phyloP scores from a whole-genome alignment of 2,329 filamentous ascomycete species.

The Harringtonia aguacate region DNA sequence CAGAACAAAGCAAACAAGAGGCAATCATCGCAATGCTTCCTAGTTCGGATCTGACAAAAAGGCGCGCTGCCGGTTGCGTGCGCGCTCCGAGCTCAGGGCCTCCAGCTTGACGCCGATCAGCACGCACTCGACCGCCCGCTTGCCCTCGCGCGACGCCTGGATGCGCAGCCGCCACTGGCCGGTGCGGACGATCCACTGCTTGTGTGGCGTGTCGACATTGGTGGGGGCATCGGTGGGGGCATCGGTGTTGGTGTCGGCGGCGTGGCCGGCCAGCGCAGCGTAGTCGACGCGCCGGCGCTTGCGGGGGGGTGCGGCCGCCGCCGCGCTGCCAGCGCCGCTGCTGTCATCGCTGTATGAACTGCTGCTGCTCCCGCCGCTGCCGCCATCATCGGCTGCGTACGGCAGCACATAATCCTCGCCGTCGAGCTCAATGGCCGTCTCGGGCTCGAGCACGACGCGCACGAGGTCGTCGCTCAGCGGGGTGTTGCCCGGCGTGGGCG shows the following conservation, averaged over 20 bases:
- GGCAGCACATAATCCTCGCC: constrained; percentile 32
- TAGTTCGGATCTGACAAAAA: constrained; percentile 39
- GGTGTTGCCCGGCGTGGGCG: constrained; percentile 57
- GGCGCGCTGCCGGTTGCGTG: constrained; percentile 51
- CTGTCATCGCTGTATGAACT: neutral
- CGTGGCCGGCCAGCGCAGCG: constrained; percentile 21
- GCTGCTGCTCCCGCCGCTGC: neutral
- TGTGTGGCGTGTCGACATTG: no score
- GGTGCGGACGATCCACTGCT: constrained; percentile 55
- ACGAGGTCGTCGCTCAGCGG: constrained; percentile 61
- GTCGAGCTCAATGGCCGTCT: constrained; percentile 49
- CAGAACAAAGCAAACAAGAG: neutral
- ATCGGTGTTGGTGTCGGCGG: constrained; percentile 32
- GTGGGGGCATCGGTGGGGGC: constrained; percentile 14
- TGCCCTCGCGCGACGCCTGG: constrained; percentile 39
- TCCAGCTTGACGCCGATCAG: constrained; percentile 70
- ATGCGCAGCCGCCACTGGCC: constrained; percentile 66
- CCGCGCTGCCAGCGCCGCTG: constrained; percentile 1
- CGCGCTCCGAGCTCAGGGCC: constrained; percentile 53
- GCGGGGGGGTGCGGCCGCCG: neutral
- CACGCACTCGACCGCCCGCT: constrained; percentile 54
- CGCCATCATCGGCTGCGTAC: neutral
- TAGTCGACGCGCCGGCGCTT: constrained; percentile 23
- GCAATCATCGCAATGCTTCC: neutral
- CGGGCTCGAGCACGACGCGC: constrained; percentile 48